These are phyloP conservation scores for Podosphaera fusca DNA, from an alignment of 2,329 filamentous ascomycete genomes.

Conservation along the genomic window DNA sequence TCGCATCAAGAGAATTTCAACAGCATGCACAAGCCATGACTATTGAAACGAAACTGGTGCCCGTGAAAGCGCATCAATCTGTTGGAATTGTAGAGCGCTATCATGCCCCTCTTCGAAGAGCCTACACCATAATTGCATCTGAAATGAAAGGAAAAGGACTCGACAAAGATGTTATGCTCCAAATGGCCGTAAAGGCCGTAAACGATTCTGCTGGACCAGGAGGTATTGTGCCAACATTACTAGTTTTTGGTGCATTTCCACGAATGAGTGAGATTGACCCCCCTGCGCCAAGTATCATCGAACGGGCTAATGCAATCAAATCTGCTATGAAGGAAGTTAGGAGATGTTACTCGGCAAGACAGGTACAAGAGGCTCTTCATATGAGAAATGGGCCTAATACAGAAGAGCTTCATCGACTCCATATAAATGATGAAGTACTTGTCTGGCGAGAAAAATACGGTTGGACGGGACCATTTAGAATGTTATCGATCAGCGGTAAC, in stretches of 20 bases:
- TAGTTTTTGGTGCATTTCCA: not conserved
- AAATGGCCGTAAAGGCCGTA: too few relatives aligned
- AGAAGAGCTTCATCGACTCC: not conserved
- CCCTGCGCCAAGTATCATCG: not conserved
- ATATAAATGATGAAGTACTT: not conserved
- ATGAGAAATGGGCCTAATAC: not conserved
- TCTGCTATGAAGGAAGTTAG: not conserved
- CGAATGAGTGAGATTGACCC: not conserved
- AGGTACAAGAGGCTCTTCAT: not conserved
- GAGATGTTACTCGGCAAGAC: not conserved
- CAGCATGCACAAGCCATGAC: not conserved
- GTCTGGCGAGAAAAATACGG: not conserved
- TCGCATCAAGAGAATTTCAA: constrained; percentile 1
- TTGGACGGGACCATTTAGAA: too few relatives aligned
- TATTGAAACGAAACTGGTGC: not conserved
- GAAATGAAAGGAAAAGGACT: too few relatives aligned
- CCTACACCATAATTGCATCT: too few relatives aligned
- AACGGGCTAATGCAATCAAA: not conserved
- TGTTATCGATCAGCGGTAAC: too few relatives aligned
- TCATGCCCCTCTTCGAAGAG: not conserved
- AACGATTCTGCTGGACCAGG: too few relatives aligned
- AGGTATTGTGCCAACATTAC: not conserved
- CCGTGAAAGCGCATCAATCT: not conserved
- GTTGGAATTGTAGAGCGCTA: not conserved
- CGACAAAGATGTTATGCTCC: too few relatives aligned